phyloP scores from a whole-genome alignment of 2,329 filamentous ascomycete genomes.

The Chaetomiaceae sp. region DNA sequence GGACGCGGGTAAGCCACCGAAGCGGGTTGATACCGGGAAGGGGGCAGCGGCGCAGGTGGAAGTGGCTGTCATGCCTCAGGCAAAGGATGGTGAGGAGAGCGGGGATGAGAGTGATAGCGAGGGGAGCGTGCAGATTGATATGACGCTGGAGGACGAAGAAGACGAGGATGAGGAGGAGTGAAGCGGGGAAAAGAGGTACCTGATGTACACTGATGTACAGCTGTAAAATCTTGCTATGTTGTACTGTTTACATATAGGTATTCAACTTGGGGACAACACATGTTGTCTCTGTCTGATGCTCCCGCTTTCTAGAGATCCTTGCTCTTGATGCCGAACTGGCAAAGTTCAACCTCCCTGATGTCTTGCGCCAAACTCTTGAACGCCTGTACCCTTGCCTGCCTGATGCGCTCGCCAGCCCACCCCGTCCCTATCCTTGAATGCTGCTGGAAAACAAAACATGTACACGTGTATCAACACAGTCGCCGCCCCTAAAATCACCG shows the following conservation, averaged over 20 bases:
- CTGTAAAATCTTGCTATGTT: no score
- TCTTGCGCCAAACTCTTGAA: constrained; percentile 7
- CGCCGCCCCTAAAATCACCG: neutral
- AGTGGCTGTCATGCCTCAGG: constrained; percentile 6
- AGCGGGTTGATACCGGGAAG: constrained; percentile 24
- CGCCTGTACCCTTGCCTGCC: constrained; percentile 4
- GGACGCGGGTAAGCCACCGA: constrained; percentile 24
- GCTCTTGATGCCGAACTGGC: no score
- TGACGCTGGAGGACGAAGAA: constrained; percentile 53
- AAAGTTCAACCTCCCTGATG: no score
- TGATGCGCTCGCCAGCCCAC: neutral
- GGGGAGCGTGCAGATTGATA: constrained; percentile 55
- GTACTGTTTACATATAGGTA: no score
- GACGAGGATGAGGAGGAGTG: constrained; percentile 39
- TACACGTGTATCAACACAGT: no score
- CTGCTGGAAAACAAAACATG: neutral
- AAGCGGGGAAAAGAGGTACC: constrained; percentile 20
- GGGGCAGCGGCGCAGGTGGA: neutral
- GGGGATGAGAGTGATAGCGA: constrained; percentile 46
- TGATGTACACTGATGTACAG: no score
- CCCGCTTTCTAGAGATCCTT: no score
- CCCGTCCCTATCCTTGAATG: constrained; percentile 9
- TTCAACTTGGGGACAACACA: no score
- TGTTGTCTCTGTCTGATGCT: no score
- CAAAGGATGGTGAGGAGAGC: constrained; percentile 28